Evolutionary conservation across 2,329 filamentous ascomycete species (phyloP), one percentile per base, ranked within the genome.

Genomic region (Teratosphaeriaceae sp.): DNA sequence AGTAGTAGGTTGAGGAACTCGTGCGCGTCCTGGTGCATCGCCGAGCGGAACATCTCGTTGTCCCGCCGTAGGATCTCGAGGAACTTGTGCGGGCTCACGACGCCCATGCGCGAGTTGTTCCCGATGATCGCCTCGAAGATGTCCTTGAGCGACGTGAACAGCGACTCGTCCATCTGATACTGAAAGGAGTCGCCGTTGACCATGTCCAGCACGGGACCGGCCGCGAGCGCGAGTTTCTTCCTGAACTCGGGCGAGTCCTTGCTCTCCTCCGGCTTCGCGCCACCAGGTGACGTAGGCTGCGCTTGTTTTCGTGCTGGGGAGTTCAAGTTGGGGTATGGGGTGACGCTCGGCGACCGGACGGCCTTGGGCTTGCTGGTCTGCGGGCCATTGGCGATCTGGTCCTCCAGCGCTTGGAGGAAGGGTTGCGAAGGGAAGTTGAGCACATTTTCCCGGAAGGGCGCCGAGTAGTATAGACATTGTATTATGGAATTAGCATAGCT

Each of bases 401-500:
- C 31, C n/a, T 19, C 41, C 22, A 88, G 75, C 15, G 77, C 80
- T 58, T 87, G 80, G 50, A 80, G 72, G 9, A 85, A 80, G 3
- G 83, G 81, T 48, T 80, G 74, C 24, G 79, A 75, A 3, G 92
- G 90, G 60, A 94, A 98, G 60, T 85, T 89, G 66, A 98, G 81
- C 54, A 98, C 88, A 60, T 90, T 81, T 70, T 96, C 84, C 67
- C 92, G 86, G 66, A 98, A 98, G 23, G 87, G 81, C 34, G 88
- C 84, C 16, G 90, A 96, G 70, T 94, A 95, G 70, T 94, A 98
- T 45, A 98, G 80, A 57, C 88, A 94, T 71, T 98, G 92, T 45
- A 98, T 79, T 59, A 98, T 95, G 12, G 92, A 98, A 68, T 98
- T 98, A 71, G 88, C 95, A 69, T 98, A 98, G 65, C 90, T 97